These are phyloP conservation scores for Nemania serpens DNA, from an alignment of 2,329 filamentous ascomycete species.

Conservation along the genomic window DNA sequence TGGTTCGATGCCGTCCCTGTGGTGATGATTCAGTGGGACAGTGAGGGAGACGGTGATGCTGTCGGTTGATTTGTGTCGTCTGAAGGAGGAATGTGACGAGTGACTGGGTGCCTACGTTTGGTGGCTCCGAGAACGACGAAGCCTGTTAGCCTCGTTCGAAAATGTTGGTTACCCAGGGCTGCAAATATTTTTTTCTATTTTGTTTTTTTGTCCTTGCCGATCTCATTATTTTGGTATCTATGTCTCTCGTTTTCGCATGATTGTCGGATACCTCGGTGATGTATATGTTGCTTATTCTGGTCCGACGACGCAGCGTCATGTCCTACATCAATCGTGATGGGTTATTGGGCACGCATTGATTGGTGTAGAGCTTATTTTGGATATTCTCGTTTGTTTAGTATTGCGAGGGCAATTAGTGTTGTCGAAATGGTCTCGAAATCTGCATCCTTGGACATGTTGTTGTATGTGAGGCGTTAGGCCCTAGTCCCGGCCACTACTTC, in stretches of 20 bases:
- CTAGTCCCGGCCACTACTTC: background rate
- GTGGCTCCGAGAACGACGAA: background rate
- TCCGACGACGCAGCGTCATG: background rate
- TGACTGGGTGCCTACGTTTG: background rate
- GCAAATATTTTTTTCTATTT: background rate
- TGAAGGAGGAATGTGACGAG: background rate
- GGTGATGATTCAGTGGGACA: no score
- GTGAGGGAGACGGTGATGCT: no score
- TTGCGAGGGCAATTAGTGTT: background rate
- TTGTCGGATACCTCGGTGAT: background rate
- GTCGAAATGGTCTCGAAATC: background rate
- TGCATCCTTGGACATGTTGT: no score
- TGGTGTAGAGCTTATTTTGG: background rate
- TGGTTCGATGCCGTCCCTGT: background rate
- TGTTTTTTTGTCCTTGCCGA: no score
- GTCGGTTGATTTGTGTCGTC: no score
- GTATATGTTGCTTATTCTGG: slow-evolving; percentile 1
- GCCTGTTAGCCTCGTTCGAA: background rate
- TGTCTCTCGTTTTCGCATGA: background rate
- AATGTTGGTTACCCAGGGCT: background rate
- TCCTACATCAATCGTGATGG: background rate
- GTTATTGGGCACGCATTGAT: background rate
- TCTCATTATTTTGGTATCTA: no score
- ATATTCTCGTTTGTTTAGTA: background rate
- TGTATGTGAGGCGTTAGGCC: background rate